Evolutionary conservation across 192 early-diverging fungal species (phyloP), one percentile per base, ranked within the genome.

Genomic region (Umbelopsis sp.): DNA sequence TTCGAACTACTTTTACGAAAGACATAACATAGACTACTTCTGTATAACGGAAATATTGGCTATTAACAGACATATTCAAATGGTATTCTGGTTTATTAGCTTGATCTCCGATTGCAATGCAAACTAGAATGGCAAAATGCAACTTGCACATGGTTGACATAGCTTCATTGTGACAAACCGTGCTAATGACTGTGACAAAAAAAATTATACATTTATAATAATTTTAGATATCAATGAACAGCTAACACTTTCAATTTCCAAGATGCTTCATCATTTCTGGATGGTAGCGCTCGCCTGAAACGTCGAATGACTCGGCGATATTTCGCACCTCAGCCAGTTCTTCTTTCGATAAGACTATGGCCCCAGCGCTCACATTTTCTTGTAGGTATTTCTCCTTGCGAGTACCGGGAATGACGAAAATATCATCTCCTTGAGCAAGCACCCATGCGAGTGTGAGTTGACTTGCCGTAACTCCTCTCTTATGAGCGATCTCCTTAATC

Each of bases 371-470:
- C 32, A 80, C 21, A 45, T 80, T 83, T 36, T 77, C 73, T 21
- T 80, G 73, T 2, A 85, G 71, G 34, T 83, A 80, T 56, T 83
- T 80, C 21, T 78, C 70, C 25, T 73, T 65, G 66, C 74, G 86
- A 24, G 89, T 86, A 32, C 85, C 88, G 1, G 87, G 86, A 78
- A 86, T 86, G 9, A 78, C 80, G 76, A 87, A 71, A 44, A 88
- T 68, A 26, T 74, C 62, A 45, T 51, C 25, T n/a, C 53, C 65
- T 53, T 73, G 52, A 17, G 20, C 52, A 44, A 73, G 69, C n/a
- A 89, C 87, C 91, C 91, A 92, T 10, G 91, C 88, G 45, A 92
- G 75, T 1, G 81, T 81, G 26, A 91, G 72, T 72, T 92, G 88
- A 10, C 79, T 73, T 2, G 85, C 56, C n/a, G 78, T 86, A 69